Percentiles rank a stretch among this genome's conserved stretches.
Conservation (phyloP, 192 early-diverging fungal genomes). For the Physocladia obscura region DNA sequence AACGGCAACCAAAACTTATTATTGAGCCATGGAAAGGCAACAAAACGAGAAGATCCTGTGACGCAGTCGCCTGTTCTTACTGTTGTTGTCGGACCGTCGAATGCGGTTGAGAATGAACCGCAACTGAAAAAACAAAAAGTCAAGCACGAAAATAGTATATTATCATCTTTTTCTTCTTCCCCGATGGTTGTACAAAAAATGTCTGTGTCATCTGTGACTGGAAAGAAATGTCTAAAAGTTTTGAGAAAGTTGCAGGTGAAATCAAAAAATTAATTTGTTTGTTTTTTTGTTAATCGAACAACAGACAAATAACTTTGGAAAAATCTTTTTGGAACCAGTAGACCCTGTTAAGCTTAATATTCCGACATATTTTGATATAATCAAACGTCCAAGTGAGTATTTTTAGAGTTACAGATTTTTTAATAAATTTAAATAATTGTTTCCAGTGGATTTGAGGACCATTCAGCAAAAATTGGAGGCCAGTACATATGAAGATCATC, state of each 20-base stretch:
- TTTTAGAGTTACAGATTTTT: background rate
- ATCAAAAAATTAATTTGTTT: background rate
- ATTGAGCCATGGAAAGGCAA: background rate
- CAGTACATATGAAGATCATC: conserved; percentile 48
- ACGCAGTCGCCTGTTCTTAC: too few species aligned
- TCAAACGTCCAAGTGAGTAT: conserved; percentile 67
- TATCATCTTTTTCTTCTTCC: background rate
- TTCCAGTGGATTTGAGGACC: conserved; percentile 71
- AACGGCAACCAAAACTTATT: too few species aligned
- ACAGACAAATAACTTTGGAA: conserved; percentile 2
- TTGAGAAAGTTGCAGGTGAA: conserved; percentile 17
- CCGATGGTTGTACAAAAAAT: background rate
- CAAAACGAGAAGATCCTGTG: too few species aligned
- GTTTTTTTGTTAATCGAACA: background rate
- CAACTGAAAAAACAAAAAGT: conserved; percentile 10
- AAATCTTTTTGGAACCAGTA: conserved; percentile 64
- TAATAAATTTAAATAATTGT: background rate
- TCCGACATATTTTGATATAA: conserved; percentile 77
- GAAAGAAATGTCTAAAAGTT: conserved; percentile 22
- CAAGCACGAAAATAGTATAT: conserved; percentile 1
- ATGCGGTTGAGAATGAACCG: background rate
- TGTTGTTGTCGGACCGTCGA: too few species aligned
- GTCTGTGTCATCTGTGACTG: background rate
- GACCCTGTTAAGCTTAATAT: conserved; percentile 79
- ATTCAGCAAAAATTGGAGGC: conserved; percentile 54